Evolutionary conservation across 345 rosid species (phyloP).

Genomic region (Gossypium stocksii): DNA sequence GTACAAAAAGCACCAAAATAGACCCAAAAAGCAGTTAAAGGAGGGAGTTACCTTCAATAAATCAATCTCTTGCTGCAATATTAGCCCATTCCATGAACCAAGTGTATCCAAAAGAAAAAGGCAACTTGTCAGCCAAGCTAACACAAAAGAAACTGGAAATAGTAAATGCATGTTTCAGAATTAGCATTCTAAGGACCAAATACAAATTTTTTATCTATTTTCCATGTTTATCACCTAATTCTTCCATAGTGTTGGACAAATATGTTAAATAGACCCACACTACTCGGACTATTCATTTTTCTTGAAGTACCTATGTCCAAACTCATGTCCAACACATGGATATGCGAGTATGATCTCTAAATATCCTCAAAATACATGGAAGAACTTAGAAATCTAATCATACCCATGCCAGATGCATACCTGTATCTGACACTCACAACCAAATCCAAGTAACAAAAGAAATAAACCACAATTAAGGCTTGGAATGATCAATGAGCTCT

Average conservation of each 20-base stretch:
- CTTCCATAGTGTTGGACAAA: background rate
- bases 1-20: background rate
- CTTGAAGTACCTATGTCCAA: no score
- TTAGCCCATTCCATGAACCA: constrained; percentile 25
- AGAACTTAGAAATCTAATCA: no score
- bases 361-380: no score
- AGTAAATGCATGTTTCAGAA: background rate
- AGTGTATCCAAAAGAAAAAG: constrained; percentile 32
- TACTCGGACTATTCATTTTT: no score
- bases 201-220: background rate
- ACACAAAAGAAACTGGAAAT: constrained; percentile 2
- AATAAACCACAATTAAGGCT: background rate
- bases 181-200: background rate
- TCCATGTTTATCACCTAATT: background rate
- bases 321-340: no score
- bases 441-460: no score
- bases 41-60: constrained; percentile 68
- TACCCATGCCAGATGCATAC: no score
- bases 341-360: no score
- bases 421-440: no score
- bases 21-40: background rate
- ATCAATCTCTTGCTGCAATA: constrained; percentile 96
- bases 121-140: constrained; percentile 33
- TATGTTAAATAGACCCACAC: background rate
- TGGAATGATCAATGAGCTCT: background rate